phyloP scores from a whole-genome alignment of 75 land plant species.

The Pinus tabuliformis region DNA sequence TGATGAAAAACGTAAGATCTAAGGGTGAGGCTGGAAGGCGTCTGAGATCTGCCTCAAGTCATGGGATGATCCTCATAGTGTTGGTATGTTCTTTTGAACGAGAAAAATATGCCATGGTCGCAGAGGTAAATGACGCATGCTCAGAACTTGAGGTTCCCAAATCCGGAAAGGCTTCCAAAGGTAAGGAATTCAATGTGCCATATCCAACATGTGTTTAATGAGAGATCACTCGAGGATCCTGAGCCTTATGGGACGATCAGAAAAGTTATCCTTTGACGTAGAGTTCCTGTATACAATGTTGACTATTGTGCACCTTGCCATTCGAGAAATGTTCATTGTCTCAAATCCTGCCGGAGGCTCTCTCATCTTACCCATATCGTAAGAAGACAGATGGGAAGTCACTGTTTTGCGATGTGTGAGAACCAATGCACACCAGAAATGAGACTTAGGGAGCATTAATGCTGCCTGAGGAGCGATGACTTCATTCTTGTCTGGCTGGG shows the following conservation, averaged over 20 bases:
- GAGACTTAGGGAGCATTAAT: no score
- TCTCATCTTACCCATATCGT: no score
- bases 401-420: no score
- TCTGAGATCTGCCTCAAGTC: conserved; percentile 84
- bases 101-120: conserved; percentile 93
- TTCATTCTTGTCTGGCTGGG: no score
- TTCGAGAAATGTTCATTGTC: no score
- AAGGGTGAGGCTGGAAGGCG: conserved; percentile 92
- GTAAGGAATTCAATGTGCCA: conserved; percentile 90
- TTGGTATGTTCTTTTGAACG: conserved; percentile 89
- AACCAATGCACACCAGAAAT: no score
- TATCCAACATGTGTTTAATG: conserved; percentile 91
- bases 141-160: conserved; percentile 69
- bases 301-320: background rate
- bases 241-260: conserved; percentile 43
- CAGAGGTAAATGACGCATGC: conserved; percentile 78
- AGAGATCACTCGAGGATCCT: conserved; percentile 74
- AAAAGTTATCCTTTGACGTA: background rate
- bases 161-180: conserved; percentile 86
- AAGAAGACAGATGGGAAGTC: no score
- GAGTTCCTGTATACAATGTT: background rate
- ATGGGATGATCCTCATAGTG: conserved; percentile 94
- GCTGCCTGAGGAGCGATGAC: no score
- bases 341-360: no score
- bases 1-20: no score